These are phyloP conservation scores for Nemania bipapillata DNA, from an alignment of 2,329 filamentous ascomycete genomes.

Conservation along the genomic window DNA sequence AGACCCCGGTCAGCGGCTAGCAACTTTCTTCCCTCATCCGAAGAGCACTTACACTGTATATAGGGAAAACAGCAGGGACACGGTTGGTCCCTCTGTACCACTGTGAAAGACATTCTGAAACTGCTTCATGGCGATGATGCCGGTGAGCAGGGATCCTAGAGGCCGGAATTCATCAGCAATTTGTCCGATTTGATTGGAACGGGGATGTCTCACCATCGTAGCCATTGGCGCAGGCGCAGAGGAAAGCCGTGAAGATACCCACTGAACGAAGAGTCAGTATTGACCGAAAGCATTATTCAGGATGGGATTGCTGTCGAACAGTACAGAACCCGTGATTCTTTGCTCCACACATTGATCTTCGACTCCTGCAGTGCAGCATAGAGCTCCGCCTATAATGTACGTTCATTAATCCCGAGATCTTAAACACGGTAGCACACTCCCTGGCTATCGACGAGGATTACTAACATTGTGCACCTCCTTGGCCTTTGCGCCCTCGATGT, in stretches of 20 bases:
- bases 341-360: constrained; percentile 57
- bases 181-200: neutral
- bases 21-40: neutral
- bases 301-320: constrained; percentile 43
- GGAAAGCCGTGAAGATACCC: constrained; percentile 59
- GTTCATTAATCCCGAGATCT: neutral
- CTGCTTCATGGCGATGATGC: constrained; percentile 57
- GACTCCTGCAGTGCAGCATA: constrained; percentile 60
- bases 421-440: neutral
- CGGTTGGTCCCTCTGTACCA: constrained; percentile 53
- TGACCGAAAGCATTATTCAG: neutral
- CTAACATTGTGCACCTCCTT: constrained; percentile 57
- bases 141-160: constrained; percentile 58
- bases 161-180: constrained; percentile 26
- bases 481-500: constrained; percentile 52
- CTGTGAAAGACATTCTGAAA: constrained; percentile 57
- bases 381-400: constrained; percentile 56
- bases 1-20: constrained; percentile 16
- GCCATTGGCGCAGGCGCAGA: constrained; percentile 61
- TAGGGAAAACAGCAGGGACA: constrained; percentile 59
- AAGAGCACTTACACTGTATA: constrained; percentile 59
- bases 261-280: constrained; percentile 45
- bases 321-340: constrained; percentile 57
- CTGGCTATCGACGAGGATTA: neutral
- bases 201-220: constrained; percentile 55